Percentiles rank a stretch among this genome's conserved stretches.
Conservation (phyloP, 108 stramenopile genomes). For the Skeletonema potamos region DNA sequence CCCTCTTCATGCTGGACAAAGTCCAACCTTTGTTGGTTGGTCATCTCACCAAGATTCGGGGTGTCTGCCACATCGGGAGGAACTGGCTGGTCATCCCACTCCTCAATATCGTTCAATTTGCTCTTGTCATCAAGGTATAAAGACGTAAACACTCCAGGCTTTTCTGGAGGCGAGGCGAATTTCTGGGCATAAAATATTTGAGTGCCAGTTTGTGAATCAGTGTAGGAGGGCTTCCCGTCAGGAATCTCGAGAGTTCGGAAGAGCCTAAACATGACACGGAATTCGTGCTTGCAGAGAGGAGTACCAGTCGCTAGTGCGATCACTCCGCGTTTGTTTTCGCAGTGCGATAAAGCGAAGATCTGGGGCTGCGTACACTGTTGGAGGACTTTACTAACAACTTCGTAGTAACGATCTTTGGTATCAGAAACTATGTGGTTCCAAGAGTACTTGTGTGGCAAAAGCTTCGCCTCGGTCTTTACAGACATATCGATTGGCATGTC, state of each 20-base stretch:
- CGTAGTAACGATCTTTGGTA: slow-evolving; percentile 79
- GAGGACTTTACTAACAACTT: slow-evolving; percentile 83
- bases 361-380: slow-evolving; percentile 85
- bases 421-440: slow-evolving; percentile 88
- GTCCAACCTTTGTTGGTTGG: slow-evolving; percentile 71
- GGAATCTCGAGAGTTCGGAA: slow-evolving; percentile 86
- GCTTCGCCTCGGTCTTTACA: slow-evolving; percentile 79
- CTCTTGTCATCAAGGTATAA: slow-evolving; percentile 76
- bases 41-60: slow-evolving; percentile 59
- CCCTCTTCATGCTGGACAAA: slow-evolving; percentile 78
- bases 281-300: slow-evolving; percentile 87
- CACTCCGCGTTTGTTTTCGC: slow-evolving; percentile 77
- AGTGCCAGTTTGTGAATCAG: slow-evolving; percentile 73
- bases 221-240: slow-evolving; percentile 79
- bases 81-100: slow-evolving; percentile 69
- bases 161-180: slow-evolving; percentile 68
- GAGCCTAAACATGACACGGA: slow-evolving; percentile 83
- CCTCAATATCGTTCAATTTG: slow-evolving; percentile 70
- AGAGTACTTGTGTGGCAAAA: slow-evolving; percentile 79
- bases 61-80: slow-evolving; percentile 37
- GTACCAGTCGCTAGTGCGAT: slow-evolving; percentile 81
- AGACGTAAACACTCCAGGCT: slow-evolving; percentile 62
- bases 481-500: slow-evolving; percentile 85
- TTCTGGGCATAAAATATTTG: slow-evolving; percentile 88
- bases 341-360: slow-evolving; percentile 79